Evolutionary conservation across 305 asterid species (phyloP).

Genomic region (Rubia tinctorum): DNA sequence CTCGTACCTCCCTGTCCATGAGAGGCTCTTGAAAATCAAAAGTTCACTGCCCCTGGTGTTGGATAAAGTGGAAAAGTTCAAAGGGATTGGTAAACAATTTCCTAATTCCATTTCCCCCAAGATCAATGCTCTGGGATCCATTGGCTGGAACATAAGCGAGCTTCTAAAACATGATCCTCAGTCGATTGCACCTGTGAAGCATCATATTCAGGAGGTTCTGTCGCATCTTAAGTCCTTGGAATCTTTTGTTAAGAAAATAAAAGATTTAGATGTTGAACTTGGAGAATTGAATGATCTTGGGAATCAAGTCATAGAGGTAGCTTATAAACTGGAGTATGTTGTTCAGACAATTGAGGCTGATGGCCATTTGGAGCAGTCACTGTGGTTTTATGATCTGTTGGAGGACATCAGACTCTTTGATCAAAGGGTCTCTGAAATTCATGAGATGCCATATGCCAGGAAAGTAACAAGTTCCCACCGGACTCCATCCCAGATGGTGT

Average conservation of each 20-base stretch:
- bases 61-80: background rate
- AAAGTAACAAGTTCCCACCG: background rate
- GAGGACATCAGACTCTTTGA: conserved; percentile 10
- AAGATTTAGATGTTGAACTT: background rate
- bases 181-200: background rate
- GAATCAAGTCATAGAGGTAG: conserved; percentile 12
- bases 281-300: conserved; percentile 1
- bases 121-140: conserved; percentile 7
- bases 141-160: conserved; percentile 13
- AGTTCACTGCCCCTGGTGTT: conserved; percentile 1
- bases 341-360: conserved; percentile 12
- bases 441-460: background rate
- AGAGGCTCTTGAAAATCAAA: background rate
- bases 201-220: conserved; percentile 11
- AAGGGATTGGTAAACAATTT: background rate
- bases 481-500: background rate
- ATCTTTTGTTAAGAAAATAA: conserved; percentile 1
- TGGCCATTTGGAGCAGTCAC: conserved; percentile 5
- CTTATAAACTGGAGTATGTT: conserved; percentile 24
- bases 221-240: background rate
- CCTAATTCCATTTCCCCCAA: background rate
- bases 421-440: background rate
- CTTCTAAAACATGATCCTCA: background rate
- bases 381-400: conserved; percentile 13
- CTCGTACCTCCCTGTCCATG: background rate